Evolutionary conservation across 108 stramenopile species (phyloP).

Genomic region (Skeletonema tropicum): DNA sequence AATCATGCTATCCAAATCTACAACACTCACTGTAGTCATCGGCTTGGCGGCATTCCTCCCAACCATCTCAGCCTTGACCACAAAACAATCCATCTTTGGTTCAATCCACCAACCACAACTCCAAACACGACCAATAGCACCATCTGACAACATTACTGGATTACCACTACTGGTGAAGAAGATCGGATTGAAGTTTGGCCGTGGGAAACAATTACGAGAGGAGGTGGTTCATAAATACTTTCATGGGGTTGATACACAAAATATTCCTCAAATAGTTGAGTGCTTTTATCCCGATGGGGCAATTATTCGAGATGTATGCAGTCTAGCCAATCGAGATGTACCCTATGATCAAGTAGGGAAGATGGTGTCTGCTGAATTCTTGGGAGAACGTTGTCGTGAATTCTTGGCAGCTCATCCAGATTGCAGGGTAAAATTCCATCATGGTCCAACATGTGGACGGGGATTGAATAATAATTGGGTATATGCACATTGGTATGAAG

Average conservation of each 20-base stretch:
- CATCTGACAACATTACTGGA: neutral
- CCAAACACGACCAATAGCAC: neutral
- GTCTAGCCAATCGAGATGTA: slow-evolving; percentile 26
- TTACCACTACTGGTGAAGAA: neutral
- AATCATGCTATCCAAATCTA: neutral
- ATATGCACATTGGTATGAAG: slow-evolving; percentile 73
- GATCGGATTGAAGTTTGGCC: slow-evolving; percentile 1
- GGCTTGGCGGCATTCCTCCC: neutral
- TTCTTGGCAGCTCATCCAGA: slow-evolving; percentile 72
- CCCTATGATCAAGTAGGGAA: neutral
- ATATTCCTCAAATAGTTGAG: slow-evolving; percentile 41
- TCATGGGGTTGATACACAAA: slow-evolving; percentile 57
- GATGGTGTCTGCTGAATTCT: slow-evolving; percentile 36
- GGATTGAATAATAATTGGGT: slow-evolving; percentile 56
- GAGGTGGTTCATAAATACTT: slow-evolving; percentile 57
- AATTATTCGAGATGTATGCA: slow-evolving; percentile 68
- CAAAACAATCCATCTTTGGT: neutral
- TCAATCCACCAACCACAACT: neutral
- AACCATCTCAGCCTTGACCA: neutral
- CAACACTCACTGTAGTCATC: neutral
- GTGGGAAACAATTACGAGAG: slow-evolving; percentile 45
- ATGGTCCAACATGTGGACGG: slow-evolving; percentile 43
- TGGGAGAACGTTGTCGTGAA: slow-evolving; percentile 66
- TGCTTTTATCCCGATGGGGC: slow-evolving; percentile 54
- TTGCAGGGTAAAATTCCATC: slow-evolving; percentile 54